Base-by-base conservation (phyloP, 2,329 filamentous ascomycete species). In the Zymoseptoria passerinii region DNA sequence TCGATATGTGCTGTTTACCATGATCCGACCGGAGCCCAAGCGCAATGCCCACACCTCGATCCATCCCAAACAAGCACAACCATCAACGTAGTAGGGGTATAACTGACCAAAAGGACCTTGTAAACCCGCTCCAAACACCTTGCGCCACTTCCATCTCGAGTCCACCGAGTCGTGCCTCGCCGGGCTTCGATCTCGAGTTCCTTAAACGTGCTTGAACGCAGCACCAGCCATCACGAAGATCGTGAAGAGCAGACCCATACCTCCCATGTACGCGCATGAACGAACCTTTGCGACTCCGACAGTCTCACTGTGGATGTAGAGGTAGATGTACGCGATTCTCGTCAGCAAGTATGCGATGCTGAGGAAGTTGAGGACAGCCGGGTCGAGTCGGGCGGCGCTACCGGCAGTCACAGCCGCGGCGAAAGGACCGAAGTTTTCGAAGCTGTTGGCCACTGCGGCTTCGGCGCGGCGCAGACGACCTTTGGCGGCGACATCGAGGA, bases 381-480 rank as follows among this genome's bases (percentile, higher is more conserved):
- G 61, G 44, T 64, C 66, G 29, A 76, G 55, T 9, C 66, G 65
- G 2, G 73, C 73, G 0, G 69, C 49, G 52, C 74, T 76, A 6
- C 69, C 75, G 0, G 74, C 74, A 2, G 73, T 67, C 1, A 76
- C 69, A 8, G 72, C 71, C 0, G 73, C 66, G 5, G 73, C 72
- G 56, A 74, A 76, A 20, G 75, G 65, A 16, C 70, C 71, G 4
- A 77, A 54, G 53, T 74, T 76, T 62, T 77, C 74, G 48, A 74
- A 70, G 16, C 71, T 70, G 55, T 76, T 77, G 8, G 60, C 57
- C 57, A 70, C 67, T 2, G 74, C 74, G 5, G 66, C 68, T 64
- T 76, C 73, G 28, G 71, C 70, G 23, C 74, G 70, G 40, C 67
- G 50, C 56, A 76, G 70, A 2, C 56, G 63, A 29, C 61, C 66